Conservation (phyloP, 73 alveolate species). For the Strombidium stylifer region DNA sequence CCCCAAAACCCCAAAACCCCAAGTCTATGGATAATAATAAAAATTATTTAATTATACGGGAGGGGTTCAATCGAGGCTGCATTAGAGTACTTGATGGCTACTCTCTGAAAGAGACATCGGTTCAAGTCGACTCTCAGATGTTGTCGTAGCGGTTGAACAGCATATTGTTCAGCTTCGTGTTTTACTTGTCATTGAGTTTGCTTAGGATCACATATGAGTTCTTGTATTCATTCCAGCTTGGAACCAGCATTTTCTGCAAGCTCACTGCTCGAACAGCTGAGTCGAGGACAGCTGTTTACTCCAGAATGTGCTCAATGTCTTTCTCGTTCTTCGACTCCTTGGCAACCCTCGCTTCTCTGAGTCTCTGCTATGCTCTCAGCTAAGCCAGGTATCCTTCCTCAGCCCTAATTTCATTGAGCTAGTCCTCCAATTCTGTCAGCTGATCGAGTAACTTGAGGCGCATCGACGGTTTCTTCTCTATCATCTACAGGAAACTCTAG, state of each 20-base stretch:
- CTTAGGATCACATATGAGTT: constrained; percentile 38
- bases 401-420: constrained; percentile 12
- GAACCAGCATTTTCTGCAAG: constrained; percentile 13
- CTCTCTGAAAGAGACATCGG: neutral
- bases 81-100: too few species aligned
- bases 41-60: too few species aligned
- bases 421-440: constrained; percentile 3
- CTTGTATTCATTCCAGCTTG: constrained; percentile 30
- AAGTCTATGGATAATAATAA: too few species aligned
- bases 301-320: constrained; percentile 7
- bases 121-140: constrained; percentile 10
- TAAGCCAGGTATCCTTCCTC: constrained; percentile 17
- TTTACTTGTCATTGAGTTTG: constrained; percentile 1
- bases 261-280: constrained; percentile 39
- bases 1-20: too few species aligned
- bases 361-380: constrained; percentile 23
- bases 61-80: too few species aligned
- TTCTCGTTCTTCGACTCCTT: constrained; percentile 22
- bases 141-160: constrained; percentile 12
- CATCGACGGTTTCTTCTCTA: constrained; percentile 17
- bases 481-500: too few species aligned
- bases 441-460: constrained; percentile 10
- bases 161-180: constrained; percentile 30
- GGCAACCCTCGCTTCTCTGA: neutral
- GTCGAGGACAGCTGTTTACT: constrained; percentile 35